These are phyloP conservation scores for Dactylellina cionopaga DNA, from an alignment of 2,329 filamentous ascomycete genomes.

Conservation along the genomic window DNA sequence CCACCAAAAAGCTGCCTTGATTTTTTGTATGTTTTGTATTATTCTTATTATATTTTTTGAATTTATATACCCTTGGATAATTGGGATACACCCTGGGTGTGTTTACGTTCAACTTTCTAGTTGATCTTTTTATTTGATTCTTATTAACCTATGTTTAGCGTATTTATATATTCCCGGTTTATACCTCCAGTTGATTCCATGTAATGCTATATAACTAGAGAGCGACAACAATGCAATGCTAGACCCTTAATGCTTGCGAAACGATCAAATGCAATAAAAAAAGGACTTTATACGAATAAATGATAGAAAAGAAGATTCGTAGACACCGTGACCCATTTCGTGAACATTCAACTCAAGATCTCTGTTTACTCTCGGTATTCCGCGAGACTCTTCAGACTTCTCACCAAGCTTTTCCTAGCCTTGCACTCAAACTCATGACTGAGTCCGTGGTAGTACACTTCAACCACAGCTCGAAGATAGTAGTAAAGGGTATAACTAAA, in stretches of 20 bases:
- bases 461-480: constrained; percentile 38
- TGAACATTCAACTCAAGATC: background rate
- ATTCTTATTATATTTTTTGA: background rate
- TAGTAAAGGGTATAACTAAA: constrained; percentile 45
- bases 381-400: constrained; percentile 41
- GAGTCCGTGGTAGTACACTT: constrained; percentile 47
- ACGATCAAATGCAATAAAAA: background rate
- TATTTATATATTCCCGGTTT: constrained; percentile 3
- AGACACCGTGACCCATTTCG: background rate
- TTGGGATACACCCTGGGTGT: background rate
- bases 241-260: background rate
- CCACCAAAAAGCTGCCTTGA: constrained; percentile 34
- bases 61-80: background rate
- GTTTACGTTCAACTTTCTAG: background rate
- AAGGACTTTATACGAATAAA: background rate
- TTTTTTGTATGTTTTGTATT: constrained; percentile 7
- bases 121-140: background rate
- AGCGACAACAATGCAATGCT: background rate
- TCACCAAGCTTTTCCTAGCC: constrained; percentile 40
- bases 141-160: background rate
- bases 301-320: constrained; percentile 1
- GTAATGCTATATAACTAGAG: background rate
- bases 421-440: constrained; percentile 37
- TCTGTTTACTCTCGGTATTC: constrained; percentile 22
- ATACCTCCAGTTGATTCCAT: background rate